Evolutionary conservation across 1,139 yeast species (phyloP), one percentile per base, ranked within the genome.

Genomic region (Pneumocystis carinii): DNA sequence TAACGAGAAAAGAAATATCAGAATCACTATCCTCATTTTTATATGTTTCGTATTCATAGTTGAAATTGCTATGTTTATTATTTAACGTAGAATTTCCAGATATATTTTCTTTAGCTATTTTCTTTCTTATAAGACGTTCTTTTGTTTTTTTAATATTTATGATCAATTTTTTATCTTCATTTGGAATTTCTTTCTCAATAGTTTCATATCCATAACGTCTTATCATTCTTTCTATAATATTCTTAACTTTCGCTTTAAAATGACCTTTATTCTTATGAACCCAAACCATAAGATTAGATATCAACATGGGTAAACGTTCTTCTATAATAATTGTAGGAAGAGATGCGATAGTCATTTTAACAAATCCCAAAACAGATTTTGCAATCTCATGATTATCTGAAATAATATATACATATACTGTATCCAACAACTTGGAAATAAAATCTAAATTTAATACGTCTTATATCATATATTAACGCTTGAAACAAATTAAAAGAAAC

Each of bases 241-340:
- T 97, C 76, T 89, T 89, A 59, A 92, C 94, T 75, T 88, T 90
- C 37, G 90, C 82, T 73, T 88, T 89, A 80, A 94, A 90, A 72
- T 90, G 96, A 57, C 95, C 95, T 71, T 88, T 88, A 75, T 90
- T 97, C 73, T 90, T 97, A 73, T 89, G 95, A 58, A 96, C 88
- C 95, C 97, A 90, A 68, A 84, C 84, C 81, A 92, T 79, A 70
- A 92, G 79, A 70, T 87, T 85, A 55, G 81, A 78, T 64, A 92
- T 78, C 64, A 92, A 76, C 32, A 81, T 84, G 60, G 79, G 78
- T 70, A 94, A 80, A 69, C 86, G 84, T 10, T 84, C 80, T 70
- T 81, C 81, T 63, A 92, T 84, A 69, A 85, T 73, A 35, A 87
- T 96, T 68, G 83, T 86, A 7, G 97, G 97, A 65, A 92, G 80